phyloP scores from a whole-genome alignment of 192 early-diverging fungal genomes.

The Rhizophagus prolifer region DNA sequence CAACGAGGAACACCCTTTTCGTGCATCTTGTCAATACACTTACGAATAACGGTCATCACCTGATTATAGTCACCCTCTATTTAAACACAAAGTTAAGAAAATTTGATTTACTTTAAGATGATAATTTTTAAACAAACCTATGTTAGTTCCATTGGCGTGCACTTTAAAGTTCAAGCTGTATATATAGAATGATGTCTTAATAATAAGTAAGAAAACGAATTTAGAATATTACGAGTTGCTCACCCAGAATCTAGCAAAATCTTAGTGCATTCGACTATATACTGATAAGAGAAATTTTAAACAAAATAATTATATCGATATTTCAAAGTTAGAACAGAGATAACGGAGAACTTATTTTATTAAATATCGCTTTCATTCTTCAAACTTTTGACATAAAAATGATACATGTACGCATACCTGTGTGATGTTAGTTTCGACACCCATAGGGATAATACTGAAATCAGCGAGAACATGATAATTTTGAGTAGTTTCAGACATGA shows the following conservation, averaged over 20 bases:
- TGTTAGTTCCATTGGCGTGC: slow-evolving; percentile 12
- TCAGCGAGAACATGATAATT: slow-evolving; percentile 5
- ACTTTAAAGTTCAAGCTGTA: background rate
- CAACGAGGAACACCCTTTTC: background rate
- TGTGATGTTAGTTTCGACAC: background rate
- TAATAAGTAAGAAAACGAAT: background rate
- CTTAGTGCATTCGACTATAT: too few species aligned
- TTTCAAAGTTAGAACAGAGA: too few species aligned
- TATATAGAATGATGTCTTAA: background rate
- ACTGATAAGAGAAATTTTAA: too few species aligned
- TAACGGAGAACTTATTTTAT: too few species aligned
- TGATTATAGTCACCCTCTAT: background rate
- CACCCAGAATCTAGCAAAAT: background rate
- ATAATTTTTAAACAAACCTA: background rate
- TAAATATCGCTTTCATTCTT: too few species aligned
- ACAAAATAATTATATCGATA: too few species aligned
- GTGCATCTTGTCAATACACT: slow-evolving; percentile 13
- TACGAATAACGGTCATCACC: background rate
- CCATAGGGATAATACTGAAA: slow-evolving; percentile 9
- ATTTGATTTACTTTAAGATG: background rate
- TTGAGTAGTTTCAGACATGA: background rate
- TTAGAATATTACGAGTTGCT: background rate
- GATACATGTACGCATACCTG: background rate
- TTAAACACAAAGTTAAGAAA: background rate
- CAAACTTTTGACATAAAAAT: background rate